Conservation (phyloP, 805 yeast species). For the Debaryomyces castellii region DNA sequence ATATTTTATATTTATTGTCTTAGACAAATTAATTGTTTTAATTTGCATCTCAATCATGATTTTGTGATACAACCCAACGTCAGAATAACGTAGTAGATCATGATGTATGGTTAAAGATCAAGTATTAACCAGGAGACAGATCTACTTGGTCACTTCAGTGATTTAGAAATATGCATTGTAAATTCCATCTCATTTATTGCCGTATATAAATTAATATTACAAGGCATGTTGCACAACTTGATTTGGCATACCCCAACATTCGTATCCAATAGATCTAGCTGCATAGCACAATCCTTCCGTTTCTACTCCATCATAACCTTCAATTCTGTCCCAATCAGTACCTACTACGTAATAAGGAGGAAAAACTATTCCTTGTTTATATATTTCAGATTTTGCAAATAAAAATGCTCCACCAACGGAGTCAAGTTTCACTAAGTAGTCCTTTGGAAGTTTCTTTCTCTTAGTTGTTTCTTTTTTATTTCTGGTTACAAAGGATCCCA, state of each 20-base stretch:
- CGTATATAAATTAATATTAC: not conserved
- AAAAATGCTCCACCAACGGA: slow-evolving; percentile 56
- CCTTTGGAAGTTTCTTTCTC: slow-evolving; percentile 6
- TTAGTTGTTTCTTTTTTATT: slow-evolving; percentile 5
- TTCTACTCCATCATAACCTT: slow-evolving; percentile 56
- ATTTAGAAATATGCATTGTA: no score
- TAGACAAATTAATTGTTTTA: no score
- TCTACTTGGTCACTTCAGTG: no score
- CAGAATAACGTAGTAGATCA: no score
- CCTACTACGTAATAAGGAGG: slow-evolving; percentile 48
- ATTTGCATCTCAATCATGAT: no score
- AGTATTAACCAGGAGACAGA: no score
- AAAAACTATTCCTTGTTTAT: slow-evolving; percentile 46
- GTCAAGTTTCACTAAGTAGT: slow-evolving; percentile 30
- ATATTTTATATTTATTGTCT: no score
- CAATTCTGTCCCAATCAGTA: slow-evolving; percentile 44
- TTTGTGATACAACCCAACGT: no score
- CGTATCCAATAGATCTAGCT: slow-evolving; percentile 44
- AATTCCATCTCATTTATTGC: no score
- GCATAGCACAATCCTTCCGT: slow-evolving; percentile 53
- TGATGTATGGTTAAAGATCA: no score
- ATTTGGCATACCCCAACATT: slow-evolving; percentile 52
- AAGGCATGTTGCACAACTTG: slow-evolving; percentile 38
- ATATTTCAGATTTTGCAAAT: slow-evolving; percentile 41
- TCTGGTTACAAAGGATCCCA: slow-evolving; percentile 15